phyloP scores from a whole-genome alignment of 306 rosid genomes.

The Canavalia ensiformis region DNA sequence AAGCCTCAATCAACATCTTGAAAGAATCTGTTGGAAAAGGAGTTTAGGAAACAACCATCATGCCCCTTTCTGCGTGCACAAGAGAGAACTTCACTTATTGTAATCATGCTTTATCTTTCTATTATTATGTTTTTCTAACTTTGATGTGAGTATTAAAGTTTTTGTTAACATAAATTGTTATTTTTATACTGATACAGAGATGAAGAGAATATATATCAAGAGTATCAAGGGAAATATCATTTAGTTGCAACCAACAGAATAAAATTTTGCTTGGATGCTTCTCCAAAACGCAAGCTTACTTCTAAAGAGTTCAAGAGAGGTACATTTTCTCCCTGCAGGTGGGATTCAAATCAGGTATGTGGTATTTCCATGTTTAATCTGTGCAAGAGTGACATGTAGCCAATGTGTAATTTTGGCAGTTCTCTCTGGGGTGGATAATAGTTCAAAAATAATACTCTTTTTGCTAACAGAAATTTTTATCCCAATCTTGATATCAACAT shows the following conservation, averaged over 20 bases:
- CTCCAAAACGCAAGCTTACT: slow-evolving; percentile 70
- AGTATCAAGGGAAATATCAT: slow-evolving; percentile 61
- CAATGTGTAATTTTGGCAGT: background rate
- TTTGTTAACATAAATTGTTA: slow-evolving; percentile 25
- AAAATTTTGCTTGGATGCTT: slow-evolving; percentile 82
- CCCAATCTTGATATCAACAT: background rate
- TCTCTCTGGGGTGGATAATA: slow-evolving; percentile 5
- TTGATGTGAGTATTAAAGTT: slow-evolving; percentile 24
- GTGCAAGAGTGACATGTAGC: background rate
- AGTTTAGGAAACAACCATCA: slow-evolving; percentile 52
- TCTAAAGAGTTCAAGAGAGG: slow-evolving; percentile 67
- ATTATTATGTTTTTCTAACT: slow-evolving; percentile 34
- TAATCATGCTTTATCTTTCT: slow-evolving; percentile 55
- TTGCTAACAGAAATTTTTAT: slow-evolving; percentile 4
- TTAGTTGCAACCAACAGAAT: slow-evolving; percentile 59
- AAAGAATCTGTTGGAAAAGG: slow-evolving; percentile 83
- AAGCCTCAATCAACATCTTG: slow-evolving; percentile 56
- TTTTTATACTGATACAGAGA: slow-evolving; percentile 55
- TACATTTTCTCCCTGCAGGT: slow-evolving; percentile 74
- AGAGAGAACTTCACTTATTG: slow-evolving; percentile 69
- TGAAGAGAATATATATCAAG: slow-evolving; percentile 52
- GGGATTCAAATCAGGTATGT: slow-evolving; percentile 83
- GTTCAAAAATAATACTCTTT: slow-evolving; percentile 16
- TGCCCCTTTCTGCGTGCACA: slow-evolving; percentile 73
- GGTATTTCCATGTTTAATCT: slow-evolving; percentile 1